phyloP scores from a whole-genome alignment of 1,139 yeast species.

The Insectozyma bohioensis region DNA sequence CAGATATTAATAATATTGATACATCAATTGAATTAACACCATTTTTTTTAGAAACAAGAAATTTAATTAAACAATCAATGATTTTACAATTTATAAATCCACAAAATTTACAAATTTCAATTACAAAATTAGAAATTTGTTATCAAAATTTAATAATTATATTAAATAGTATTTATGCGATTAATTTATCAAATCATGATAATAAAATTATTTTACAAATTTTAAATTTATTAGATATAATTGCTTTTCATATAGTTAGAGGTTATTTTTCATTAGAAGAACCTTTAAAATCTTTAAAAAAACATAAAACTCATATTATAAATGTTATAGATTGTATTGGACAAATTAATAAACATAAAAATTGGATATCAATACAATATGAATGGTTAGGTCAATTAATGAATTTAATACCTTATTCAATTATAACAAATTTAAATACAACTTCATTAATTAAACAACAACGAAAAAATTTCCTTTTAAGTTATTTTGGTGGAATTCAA shows the following conservation, averaged over 20 bases:
- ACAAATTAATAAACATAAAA: conserved; percentile 12
- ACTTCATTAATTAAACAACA: conserved; percentile 12
- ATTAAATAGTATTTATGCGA: conserved; percentile 17
- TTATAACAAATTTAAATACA: conserved; percentile 30
- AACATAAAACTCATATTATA: conserved; percentile 62
- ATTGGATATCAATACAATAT: conserved; percentile 47
- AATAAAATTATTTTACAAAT: conserved; percentile 28
- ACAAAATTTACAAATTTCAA: conserved; percentile 32
- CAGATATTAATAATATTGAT: conserved; percentile 23
- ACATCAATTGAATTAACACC: conserved; percentile 38
- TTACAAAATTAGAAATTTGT: conserved; percentile 32
- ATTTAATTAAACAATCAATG: conserved; percentile 38
- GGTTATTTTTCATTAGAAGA: conserved; percentile 61
- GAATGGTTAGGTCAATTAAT: conserved; percentile 62
- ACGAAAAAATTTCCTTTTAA: conserved; percentile 9
- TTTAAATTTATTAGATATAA: conserved; percentile 53
- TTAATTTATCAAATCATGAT: conserved; percentile 29
- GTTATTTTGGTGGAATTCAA: conserved; percentile 37
- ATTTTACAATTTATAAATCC: conserved; percentile 35
- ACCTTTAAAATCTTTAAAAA: conserved; percentile 58
- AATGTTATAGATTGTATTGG: conserved; percentile 27
- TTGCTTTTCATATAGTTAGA: conserved; percentile 64
- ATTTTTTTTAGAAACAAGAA: conserved; percentile 39
- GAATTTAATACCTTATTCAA: conserved; percentile 40
- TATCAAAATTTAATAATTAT: conserved; percentile 34